Percentiles rank a stretch among this genome's conserved stretches.
These are phyloP conservation scores for Fraxinus albicans DNA, from an alignment of 305 asterid species.

Conservation along the genomic window DNA sequence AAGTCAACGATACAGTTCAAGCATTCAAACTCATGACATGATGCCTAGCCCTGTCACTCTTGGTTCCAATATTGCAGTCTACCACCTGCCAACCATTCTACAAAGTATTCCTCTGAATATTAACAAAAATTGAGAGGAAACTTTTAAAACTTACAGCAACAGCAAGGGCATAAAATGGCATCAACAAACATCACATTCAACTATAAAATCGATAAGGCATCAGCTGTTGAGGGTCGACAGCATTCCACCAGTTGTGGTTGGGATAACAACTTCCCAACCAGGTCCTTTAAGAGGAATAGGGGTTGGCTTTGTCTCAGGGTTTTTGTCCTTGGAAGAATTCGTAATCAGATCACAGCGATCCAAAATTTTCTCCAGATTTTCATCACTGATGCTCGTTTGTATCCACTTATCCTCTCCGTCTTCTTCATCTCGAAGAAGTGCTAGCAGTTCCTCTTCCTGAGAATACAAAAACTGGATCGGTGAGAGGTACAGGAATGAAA, in stretches of 20 bases:
- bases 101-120: slow-evolving; percentile 25
- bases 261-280: slow-evolving; percentile 96
- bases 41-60: neutral
- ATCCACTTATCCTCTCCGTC: slow-evolving; percentile 70
- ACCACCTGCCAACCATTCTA: slow-evolving; percentile 5
- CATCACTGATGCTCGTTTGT: slow-evolving; percentile 75
- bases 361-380: slow-evolving; percentile 68
- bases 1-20: neutral
- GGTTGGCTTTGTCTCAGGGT: slow-evolving; percentile 1
- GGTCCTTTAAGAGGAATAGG: slow-evolving; percentile 76
- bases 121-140: slow-evolving; percentile 35
- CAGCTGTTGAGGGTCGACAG: slow-evolving; percentile 76
- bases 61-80: neutral
- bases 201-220: slow-evolving; percentile 5
- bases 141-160: neutral
- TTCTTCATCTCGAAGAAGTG: slow-evolving; percentile 69
- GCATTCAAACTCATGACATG: neutral
- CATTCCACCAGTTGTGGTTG: slow-evolving; percentile 74
- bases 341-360: slow-evolving; percentile 74
- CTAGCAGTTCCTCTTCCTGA: slow-evolving; percentile 85
- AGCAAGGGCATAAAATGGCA: neutral
- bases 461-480: neutral
- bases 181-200: neutral
- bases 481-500: neutral
- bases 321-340: slow-evolving; percentile 14